Percentiles rank a stretch among this genome's conserved stretches.
Conservation (phyloP, 305 asterid species). For the Solanum hybrid region DNA sequence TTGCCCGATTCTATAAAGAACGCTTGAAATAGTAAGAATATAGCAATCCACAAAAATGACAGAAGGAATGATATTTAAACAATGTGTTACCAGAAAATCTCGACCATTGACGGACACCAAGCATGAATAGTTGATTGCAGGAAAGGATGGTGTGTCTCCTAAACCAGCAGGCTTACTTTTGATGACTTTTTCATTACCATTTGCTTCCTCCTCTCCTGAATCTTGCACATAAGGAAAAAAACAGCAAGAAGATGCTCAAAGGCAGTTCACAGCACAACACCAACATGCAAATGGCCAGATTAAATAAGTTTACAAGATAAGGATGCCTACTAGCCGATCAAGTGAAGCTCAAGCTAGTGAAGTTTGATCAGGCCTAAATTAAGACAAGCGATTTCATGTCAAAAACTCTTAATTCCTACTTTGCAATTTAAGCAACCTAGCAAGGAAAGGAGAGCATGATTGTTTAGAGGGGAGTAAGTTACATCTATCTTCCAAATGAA, state of each 20-base stretch:
- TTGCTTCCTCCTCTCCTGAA: not conserved
- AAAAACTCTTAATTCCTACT: not conserved
- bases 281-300: not conserved
- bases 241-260: not conserved
- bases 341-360: not conserved
- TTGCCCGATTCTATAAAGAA: not conserved
- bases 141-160: not conserved
- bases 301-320: not conserved
- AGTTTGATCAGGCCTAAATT: not conserved
- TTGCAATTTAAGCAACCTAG: not conserved
- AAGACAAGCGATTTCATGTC: not conserved
- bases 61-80: not conserved
- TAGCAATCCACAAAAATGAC: not conserved
- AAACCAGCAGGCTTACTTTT: conserved; percentile 15
- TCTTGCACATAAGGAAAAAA: not conserved
- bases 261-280: not conserved
- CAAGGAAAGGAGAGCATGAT: not conserved
- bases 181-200: not conserved
- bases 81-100: conserved; percentile 11
- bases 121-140: not conserved
- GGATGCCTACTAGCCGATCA: not conserved
- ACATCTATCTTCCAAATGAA: not conserved
- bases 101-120: conserved; percentile 3
- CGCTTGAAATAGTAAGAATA: not conserved
- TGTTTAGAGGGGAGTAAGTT: not conserved